Percentiles rank a stretch among this genome's conserved stretches.
phyloP scores from a whole-genome alignment of 1,284 basidiomycete species.

The Cutaneotrichosporon daszewskae region DNA sequence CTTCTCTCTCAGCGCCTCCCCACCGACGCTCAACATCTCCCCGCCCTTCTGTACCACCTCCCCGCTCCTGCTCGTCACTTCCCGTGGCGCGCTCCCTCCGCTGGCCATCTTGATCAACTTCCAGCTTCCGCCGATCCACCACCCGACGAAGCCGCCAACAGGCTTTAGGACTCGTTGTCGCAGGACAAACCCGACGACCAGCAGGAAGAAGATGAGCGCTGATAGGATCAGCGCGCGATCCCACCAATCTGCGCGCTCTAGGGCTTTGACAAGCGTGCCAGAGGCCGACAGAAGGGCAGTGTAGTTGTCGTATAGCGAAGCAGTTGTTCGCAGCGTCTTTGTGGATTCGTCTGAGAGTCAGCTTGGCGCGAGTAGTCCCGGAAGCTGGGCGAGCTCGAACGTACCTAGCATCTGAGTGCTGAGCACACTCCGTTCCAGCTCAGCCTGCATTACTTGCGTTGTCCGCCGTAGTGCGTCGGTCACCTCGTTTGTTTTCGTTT shows the following conservation, averaged over 20 bases:
- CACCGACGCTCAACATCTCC: too few relatives aligned
- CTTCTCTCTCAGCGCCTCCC: too few relatives aligned
- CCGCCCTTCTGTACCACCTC: too few relatives aligned
- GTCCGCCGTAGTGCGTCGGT: slow-evolving; percentile 80
- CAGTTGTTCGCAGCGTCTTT: slow-evolving; percentile 64
- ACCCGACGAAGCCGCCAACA: slow-evolving; percentile 41
- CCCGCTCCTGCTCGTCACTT: too few relatives aligned
- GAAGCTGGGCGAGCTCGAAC: slow-evolving; percentile 19
- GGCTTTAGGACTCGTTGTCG: slow-evolving; percentile 75
- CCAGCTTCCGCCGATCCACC: slow-evolving; percentile 42
- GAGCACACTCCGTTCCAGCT: slow-evolving; percentile 80
- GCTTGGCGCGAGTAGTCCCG: neutral
- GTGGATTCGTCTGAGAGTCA: slow-evolving; percentile 65
- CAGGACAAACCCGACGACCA: slow-evolving; percentile 77
- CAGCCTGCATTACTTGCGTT: slow-evolving; percentile 75
- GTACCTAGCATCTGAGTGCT: slow-evolving; percentile 76
- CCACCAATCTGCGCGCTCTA: slow-evolving; percentile 85
- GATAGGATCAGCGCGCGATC: slow-evolving; percentile 76
- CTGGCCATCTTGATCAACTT: slow-evolving; percentile 21
- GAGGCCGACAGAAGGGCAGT: slow-evolving; percentile 68
- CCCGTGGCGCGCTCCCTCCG: too few relatives aligned
- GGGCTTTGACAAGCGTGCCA: slow-evolving; percentile 71
- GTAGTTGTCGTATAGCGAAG: slow-evolving; percentile 71
- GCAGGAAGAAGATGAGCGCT: slow-evolving; percentile 70
- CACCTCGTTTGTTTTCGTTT: slow-evolving; percentile 79